phyloP scores from a whole-genome alignment of 208 protist genomes.

The Acanthamoeba quina region DNA sequence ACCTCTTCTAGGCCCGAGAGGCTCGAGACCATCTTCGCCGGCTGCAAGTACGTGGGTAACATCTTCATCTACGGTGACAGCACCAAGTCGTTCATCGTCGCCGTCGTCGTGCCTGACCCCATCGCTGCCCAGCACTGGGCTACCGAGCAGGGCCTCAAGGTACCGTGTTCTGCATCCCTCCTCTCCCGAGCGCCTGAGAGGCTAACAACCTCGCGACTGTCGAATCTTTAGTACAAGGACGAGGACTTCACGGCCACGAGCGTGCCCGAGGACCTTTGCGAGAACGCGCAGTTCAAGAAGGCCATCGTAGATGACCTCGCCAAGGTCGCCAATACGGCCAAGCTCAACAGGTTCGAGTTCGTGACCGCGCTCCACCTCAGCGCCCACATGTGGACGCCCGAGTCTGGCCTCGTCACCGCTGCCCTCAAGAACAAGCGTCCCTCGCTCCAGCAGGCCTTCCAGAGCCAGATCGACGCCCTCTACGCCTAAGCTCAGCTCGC shows the following conservation, averaged over 20 bases:
- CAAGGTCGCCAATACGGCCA: constrained; percentile 45
- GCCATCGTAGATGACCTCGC: constrained; percentile 80
- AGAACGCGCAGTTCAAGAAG: constrained; percentile 77
- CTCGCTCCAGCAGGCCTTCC: constrained; percentile 61
- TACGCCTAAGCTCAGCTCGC: constrained; percentile 59
- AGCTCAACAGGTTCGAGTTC: constrained; percentile 69
- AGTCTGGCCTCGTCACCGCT: constrained; percentile 91
- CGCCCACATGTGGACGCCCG: constrained; percentile 83
- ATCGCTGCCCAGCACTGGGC: constrained; percentile 62
- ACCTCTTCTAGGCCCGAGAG: constrained; percentile 53
- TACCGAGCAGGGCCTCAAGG: constrained; percentile 18
- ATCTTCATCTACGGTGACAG: constrained; percentile 76
- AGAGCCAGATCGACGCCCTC: constrained; percentile 35
- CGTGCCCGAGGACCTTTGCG: constrained; percentile 60
- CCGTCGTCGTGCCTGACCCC: constrained; percentile 87
- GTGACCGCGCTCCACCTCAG: constrained; percentile 28
- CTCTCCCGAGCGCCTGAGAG: not conserved
- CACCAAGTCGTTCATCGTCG: constrained; percentile 85
- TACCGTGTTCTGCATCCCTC: not conserved
- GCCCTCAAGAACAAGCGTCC: constrained; percentile 91
- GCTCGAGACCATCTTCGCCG: constrained; percentile 69
- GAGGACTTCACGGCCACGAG: constrained; percentile 9
- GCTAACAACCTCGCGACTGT: too few relatives aligned
- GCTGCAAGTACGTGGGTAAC: constrained; percentile 67
- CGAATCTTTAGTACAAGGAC: not conserved